Evolutionary conservation across 1,139 yeast genomes (phyloP).

Genomic region (Cylindricascospora bacillispora): DNA sequence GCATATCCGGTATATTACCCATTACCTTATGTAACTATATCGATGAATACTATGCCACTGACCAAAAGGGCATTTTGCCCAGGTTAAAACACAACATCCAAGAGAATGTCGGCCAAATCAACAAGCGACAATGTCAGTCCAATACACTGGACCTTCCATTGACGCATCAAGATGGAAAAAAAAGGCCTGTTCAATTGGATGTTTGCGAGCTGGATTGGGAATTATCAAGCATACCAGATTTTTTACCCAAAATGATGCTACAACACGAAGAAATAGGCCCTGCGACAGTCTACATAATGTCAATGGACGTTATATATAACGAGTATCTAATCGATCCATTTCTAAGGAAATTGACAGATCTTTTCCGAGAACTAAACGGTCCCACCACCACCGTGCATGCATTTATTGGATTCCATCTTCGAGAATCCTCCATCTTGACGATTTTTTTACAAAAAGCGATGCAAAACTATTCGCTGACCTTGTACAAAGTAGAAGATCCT

Average conservation of each 20-base stretch:
- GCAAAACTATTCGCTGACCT: slow-evolving; percentile 10
- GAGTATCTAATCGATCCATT: slow-evolving; percentile 23
- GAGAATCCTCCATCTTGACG: slow-evolving; percentile 21
- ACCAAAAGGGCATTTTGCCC: slow-evolving; percentile 22
- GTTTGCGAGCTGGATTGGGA: slow-evolving; percentile 24
- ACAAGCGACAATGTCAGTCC: slow-evolving; percentile 9
- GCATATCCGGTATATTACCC: slow-evolving; percentile 21
- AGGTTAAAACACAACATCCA: slow-evolving; percentile 17
- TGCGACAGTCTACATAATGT: slow-evolving; percentile 14
- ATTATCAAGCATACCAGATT: slow-evolving; percentile 6
- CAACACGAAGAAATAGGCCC: no score
- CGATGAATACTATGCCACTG: slow-evolving; percentile 19
- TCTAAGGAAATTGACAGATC: slow-evolving; percentile 17
- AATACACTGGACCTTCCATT: slow-evolving; percentile 4
- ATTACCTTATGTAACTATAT: slow-evolving; percentile 21
- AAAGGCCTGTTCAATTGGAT: slow-evolving; percentile 9
- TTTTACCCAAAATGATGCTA: slow-evolving; percentile 2
- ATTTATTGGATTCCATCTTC: slow-evolving; percentile 21
- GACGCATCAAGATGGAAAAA: slow-evolving; percentile 1
- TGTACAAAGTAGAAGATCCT: slow-evolving; percentile 9
- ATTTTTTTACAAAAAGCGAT: slow-evolving; percentile 20
- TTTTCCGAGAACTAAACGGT: no score
- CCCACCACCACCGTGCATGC: no score
- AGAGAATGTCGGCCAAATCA: slow-evolving; percentile 16
- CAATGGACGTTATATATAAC: slow-evolving; percentile 27